phyloP scores from a whole-genome alignment of 495 filamentous ascomycete species.

The Xylaria curta region DNA sequence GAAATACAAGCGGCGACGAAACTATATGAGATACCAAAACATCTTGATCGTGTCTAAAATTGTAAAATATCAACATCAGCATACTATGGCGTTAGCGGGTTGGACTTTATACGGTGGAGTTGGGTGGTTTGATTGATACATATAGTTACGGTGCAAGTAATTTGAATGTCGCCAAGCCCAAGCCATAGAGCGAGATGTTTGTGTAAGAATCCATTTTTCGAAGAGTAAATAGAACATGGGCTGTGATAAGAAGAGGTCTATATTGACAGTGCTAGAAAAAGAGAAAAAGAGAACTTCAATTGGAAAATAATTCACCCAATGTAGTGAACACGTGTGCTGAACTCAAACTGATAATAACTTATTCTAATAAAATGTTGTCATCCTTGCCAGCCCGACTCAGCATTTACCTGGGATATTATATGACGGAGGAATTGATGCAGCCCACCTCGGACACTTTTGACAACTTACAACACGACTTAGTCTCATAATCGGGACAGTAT shows the following conservation, averaged over 20 bases:
- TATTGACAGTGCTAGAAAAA: not conserved
- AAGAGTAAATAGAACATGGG: not conserved
- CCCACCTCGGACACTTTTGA: conserved; percentile 17
- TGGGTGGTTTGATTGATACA: not conserved
- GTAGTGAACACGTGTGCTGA: not conserved
- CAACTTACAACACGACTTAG: not conserved
- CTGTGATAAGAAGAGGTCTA: not conserved
- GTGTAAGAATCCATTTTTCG: not conserved
- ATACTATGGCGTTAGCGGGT: conserved; percentile 15
- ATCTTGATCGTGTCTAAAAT: not conserved
- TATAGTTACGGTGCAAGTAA: too few relatives aligned
- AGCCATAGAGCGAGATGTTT: not conserved
- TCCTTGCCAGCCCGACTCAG: not conserved
- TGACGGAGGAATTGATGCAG: conserved; percentile 15
- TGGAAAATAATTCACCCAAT: not conserved
- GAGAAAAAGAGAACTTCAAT: not conserved
- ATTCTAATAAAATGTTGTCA: conserved; percentile 9
- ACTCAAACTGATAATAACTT: not conserved
- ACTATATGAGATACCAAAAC: not conserved
- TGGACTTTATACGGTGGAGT: not conserved
- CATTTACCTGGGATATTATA: too few relatives aligned
- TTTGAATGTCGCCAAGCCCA: not conserved
- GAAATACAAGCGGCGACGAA: conserved; percentile 5
- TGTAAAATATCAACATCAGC: conserved; percentile 11
- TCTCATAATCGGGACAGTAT: not conserved